Evolutionary conservation across 2,329 filamentous ascomycete species (phyloP), one percentile per base, ranked within the genome.

Genomic region (Calonectria multiphialidica): DNA sequence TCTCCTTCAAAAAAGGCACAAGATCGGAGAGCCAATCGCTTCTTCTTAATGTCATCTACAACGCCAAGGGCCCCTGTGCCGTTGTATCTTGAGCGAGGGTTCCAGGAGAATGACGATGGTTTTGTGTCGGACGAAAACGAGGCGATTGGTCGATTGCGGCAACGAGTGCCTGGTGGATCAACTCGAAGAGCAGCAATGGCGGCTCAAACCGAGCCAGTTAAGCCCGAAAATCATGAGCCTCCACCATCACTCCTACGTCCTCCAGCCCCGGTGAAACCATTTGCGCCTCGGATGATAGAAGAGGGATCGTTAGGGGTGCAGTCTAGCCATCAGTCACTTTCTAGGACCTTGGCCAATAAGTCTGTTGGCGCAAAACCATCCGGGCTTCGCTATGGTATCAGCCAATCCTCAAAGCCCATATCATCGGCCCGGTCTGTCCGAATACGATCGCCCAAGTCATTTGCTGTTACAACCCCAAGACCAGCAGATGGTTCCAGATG

Each of bases 51-150:
- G 57, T 81, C 83, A 15, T 83, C 86, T 10, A 87, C 85, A 4
- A 87, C 86, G 5, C 86, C 86, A 4, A 81, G 81, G 66, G 85
- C 81, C 18, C 84, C 86, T 16, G 78, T 87, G 8, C 84, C 86
- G 8, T 84, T 84, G 1, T 83, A 86, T n/a, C 80, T 87, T n/a
- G 83, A 86, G 70, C 77, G 80, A 30, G 81, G 83, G 42, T 76
- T 83, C 3, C 79, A 81, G 47, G 78, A 70, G 18, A 77, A 71
- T 25, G 74, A 71, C 16, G 72, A 63, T 37, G 73, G 72, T 35
- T 28, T 66, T 8, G 67, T 66, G n/a, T 57, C 45, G 16, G 49
- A 25, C 15, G 44, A 55, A 13, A 66, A 40, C n/a, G 71, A 30
- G 21, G 64, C 25, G 15, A 53, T 23, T 15, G 49, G 33, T 15